Evolutionary conservation across 257 asterid genomes (phyloP).

Genomic region (Orobanche coerulescens): DNA sequence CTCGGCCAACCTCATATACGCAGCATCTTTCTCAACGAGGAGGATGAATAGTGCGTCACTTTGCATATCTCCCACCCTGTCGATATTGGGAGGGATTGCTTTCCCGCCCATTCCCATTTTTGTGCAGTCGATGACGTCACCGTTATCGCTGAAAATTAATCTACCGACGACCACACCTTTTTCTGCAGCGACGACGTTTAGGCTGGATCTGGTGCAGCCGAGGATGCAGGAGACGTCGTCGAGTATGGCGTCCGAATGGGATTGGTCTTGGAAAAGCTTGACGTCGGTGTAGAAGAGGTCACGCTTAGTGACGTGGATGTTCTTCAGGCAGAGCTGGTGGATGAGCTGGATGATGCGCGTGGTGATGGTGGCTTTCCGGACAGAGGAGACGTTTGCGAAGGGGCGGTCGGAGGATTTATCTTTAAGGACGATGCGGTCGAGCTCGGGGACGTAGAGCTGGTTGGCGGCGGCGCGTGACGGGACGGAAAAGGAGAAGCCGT

Average conservation of each 20-base stretch:
- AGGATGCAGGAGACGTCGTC: constrained; percentile 75
- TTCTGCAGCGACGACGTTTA: constrained; percentile 72
- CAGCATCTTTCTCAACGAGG: constrained; percentile 86
- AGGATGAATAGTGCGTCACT: constrained; percentile 77
- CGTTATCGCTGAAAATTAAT: constrained; percentile 66
- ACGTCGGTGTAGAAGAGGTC: constrained; percentile 87
- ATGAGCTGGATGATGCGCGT: constrained; percentile 69
- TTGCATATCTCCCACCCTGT: constrained; percentile 87
- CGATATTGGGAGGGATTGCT: constrained; percentile 86
- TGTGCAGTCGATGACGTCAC: constrained; percentile 85
- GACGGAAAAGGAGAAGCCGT: constrained; percentile 64
- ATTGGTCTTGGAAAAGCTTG: constrained; percentile 74
- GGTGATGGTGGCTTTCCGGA: constrained; percentile 70
- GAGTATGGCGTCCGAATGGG: constrained; percentile 66
- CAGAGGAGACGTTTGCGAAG: constrained; percentile 68
- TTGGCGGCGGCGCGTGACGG: constrained; percentile 85
- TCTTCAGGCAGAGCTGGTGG: constrained; percentile 63
- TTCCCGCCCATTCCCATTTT: constrained; percentile 95
- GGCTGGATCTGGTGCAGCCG: constrained; percentile 81
- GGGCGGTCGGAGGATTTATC: constrained; percentile 68
- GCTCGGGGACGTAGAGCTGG: constrained; percentile 84
- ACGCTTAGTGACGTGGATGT: constrained; percentile 87
- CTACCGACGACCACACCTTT: constrained; percentile 88
- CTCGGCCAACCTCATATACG: constrained; percentile 75
- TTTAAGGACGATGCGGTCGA: constrained; percentile 76